These are phyloP conservation scores for Apodospora peruviana DNA, from an alignment of 495 filamentous ascomycete species.

Conservation along the genomic window DNA sequence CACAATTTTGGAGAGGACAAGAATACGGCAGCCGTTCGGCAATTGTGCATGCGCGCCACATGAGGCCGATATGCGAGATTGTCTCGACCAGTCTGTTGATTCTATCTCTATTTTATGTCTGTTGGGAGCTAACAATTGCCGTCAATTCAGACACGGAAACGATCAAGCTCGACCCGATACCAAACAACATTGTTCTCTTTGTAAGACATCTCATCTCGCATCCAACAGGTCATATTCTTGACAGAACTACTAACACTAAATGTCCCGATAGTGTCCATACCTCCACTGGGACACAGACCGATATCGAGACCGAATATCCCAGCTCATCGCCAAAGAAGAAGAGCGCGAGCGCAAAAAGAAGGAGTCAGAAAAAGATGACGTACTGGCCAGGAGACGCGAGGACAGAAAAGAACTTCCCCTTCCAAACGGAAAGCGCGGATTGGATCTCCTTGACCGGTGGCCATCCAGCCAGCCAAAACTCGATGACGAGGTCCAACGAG, in stretches of 20 bases:
- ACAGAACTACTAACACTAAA: no score
- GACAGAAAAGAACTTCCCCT: conserved; percentile 1
- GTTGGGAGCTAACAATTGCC: background rate
- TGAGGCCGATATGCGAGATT: conserved; percentile 29
- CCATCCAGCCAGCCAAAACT: background rate
- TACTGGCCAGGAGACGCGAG: background rate
- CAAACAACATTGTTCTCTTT: conserved; percentile 34
- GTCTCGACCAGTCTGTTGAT: conserved; percentile 21
- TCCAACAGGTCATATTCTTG: no score
- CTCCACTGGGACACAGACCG: conserved; percentile 60
- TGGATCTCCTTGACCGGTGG: background rate
- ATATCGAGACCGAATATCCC: conserved; percentile 27
- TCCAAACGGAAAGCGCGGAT: background rate
- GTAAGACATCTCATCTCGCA: no score
- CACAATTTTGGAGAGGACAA: conserved; percentile 27
- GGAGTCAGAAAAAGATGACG: background rate
- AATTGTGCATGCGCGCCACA: conserved; percentile 31
- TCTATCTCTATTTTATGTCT: background rate
- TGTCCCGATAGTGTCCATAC: conserved; percentile 53
- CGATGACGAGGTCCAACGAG: background rate
- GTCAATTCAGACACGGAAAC: conserved; percentile 2
- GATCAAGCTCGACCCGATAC: conserved; percentile 14
- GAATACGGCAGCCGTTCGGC: conserved; percentile 18
- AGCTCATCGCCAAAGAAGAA: conserved; percentile 10
- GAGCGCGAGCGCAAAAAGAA: conserved; percentile 3